Percentiles rank a stretch among this genome's conserved stretches.
These are phyloP conservation scores for Sugiyamaella paludigena DNA, from an alignment of 1,139 yeast species.

Conservation along the genomic window DNA sequence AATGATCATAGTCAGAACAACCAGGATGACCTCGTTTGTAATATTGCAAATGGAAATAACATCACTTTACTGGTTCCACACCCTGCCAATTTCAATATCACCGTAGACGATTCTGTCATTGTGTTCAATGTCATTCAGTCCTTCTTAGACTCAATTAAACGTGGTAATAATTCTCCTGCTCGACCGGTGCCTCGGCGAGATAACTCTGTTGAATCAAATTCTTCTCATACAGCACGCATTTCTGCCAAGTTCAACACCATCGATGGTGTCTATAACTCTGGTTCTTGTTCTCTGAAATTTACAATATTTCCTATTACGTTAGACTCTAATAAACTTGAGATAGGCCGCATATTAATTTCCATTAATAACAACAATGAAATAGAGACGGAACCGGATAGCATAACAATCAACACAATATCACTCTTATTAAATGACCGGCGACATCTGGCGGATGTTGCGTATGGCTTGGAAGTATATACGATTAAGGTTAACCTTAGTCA, in stretches of 20 bases:
- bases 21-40: slow-evolving; percentile 16
- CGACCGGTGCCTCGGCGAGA: too few relatives aligned
- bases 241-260: slow-evolving; percentile 20
- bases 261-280: slow-evolving; percentile 17
- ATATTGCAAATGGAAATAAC: slow-evolving; percentile 4
- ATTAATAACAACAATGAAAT: neutral
- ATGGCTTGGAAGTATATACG: neutral
- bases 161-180: neutral
- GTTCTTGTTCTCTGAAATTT: slow-evolving; percentile 14
- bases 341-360: neutral
- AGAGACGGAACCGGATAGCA: neutral
- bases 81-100: slow-evolving; percentile 17
- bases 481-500: neutral
- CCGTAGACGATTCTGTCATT: slow-evolving; percentile 13
- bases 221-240: neutral
- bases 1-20: too few relatives aligned
- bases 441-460: neutral
- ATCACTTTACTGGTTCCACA: slow-evolving; percentile 25
- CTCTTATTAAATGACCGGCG: neutral
- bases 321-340: slow-evolving; percentile 14
- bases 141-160: slow-evolving; percentile 10
- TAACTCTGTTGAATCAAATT: neutral
- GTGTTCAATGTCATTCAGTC: slow-evolving; percentile 8
- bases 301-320: slow-evolving; percentile 26
- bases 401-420: neutral